Evolutionary conservation across 495 filamentous ascomycete species (phyloP).

Genomic region (Pseudoneurospora amorphoporcata): DNA sequence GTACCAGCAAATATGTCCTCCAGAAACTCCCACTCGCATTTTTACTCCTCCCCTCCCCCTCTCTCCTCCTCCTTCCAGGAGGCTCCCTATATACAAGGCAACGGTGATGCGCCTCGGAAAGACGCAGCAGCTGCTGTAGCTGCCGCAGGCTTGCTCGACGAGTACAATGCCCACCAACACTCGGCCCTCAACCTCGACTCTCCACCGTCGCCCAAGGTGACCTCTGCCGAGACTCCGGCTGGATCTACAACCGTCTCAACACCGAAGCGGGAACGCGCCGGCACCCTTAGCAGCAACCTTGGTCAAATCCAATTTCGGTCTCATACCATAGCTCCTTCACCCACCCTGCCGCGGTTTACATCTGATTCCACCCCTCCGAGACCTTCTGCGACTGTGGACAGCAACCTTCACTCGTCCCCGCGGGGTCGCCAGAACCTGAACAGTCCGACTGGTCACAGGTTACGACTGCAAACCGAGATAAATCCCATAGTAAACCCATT

Average conservation of each 20-base stretch:
- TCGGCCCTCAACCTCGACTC: conserved; percentile 8
- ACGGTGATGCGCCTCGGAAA: neutral
- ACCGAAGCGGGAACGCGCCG: neutral
- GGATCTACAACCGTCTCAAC: conserved; percentile 3
- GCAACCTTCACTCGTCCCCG: conserved; percentile 1
- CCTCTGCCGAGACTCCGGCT: conserved; percentile 4
- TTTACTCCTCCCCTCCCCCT: neutral
- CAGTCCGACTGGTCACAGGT: conserved; percentile 12
- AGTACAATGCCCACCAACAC: conserved; percentile 1
- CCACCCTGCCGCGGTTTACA: conserved; percentile 9
- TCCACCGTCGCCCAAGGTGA: neutral
- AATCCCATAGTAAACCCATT: conserved; percentile 16
- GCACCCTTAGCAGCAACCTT: neutral
- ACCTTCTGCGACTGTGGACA: conserved; percentile 6
- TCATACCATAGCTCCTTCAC: conserved; percentile 25
- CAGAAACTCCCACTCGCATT: neutral
- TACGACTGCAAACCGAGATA: conserved; percentile 28
- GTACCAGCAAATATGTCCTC: neutral
- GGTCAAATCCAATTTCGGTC: conserved; percentile 21
- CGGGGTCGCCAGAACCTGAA: conserved; percentile 11
- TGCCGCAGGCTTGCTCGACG: conserved; percentile 1
- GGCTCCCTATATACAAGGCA: neutral
- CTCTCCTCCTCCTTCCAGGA: neutral
- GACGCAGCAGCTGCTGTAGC: conserved; percentile 6
- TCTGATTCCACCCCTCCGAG: neutral